These are phyloP conservation scores for Thielaviopsis punctulata DNA, from an alignment of 2,329 filamentous ascomycete genomes.

Conservation along the genomic window DNA sequence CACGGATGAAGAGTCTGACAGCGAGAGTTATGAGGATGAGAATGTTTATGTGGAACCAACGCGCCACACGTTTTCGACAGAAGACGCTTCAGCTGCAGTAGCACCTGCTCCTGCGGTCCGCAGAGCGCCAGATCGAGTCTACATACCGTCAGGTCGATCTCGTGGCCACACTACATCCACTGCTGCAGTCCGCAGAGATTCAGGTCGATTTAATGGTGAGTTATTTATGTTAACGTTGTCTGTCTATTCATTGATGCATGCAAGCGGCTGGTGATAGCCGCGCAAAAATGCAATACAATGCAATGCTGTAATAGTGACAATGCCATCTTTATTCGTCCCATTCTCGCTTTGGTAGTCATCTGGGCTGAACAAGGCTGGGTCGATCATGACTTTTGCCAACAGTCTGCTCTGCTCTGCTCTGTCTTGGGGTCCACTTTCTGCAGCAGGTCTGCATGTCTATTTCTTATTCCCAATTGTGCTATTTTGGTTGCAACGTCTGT, in stretches of 20 bases:
- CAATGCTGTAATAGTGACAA: neutral
- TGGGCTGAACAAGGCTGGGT: neutral
- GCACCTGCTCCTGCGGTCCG: conserved; percentile 3
- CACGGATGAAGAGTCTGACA: conserved; percentile 2
- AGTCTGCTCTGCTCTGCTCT: neutral
- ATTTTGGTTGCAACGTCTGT: neutral
- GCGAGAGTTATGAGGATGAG: neutral
- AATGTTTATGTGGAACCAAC: neutral
- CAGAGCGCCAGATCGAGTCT: conserved; percentile 7
- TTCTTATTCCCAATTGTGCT: neutral
- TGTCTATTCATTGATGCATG: neutral
- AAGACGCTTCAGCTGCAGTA: neutral
- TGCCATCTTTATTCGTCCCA: neutral
- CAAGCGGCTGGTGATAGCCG: neutral
- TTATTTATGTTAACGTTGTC: too few relatives aligned
- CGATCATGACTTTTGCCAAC: neutral
- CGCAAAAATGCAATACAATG: neutral
- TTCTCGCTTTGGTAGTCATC: neutral
- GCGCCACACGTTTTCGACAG: neutral
- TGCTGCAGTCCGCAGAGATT: conserved; percentile 4
- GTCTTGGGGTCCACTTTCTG: neutral
- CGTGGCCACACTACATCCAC: too few relatives aligned
- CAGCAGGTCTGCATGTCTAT: neutral
- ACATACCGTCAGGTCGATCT: too few relatives aligned
- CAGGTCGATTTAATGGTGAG: conserved; percentile 8